These are phyloP conservation scores for Mucor saturninus DNA, from an alignment of 371 early-diverging fungal genomes.

Conservation along the genomic window DNA sequence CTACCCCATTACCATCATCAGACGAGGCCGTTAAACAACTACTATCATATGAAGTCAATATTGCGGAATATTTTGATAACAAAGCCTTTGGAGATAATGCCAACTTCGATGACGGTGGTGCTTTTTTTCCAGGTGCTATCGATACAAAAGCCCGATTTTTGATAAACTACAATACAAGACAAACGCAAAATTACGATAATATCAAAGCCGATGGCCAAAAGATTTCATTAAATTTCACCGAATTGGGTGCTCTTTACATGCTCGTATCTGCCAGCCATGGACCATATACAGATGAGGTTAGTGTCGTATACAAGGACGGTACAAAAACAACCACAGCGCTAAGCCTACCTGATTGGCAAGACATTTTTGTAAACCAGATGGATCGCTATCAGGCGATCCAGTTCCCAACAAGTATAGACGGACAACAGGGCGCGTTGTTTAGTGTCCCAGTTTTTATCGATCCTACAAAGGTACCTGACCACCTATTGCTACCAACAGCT, in stretches of 20 bases:
- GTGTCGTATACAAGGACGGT: conserved; percentile 14
- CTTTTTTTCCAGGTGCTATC: conserved; percentile 4
- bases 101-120: conserved; percentile 29
- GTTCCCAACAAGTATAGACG: background rate
- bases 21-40: too few species aligned
- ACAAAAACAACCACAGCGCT: conserved; percentile 12
- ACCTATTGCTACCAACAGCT: conserved; percentile 3
- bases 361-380: conserved; percentile 13
- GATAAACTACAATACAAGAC: background rate
- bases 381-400: conserved; percentile 15
- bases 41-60: background rate
- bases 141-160: background rate
- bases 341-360: conserved; percentile 33
- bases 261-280: conserved; percentile 29
- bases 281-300: conserved; percentile 7
- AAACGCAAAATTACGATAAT: conserved; percentile 1
- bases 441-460: conserved; percentile 19
- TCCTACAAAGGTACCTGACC: conserved; percentile 5
- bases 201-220: conserved; percentile 21
- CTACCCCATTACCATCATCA: too few species aligned
- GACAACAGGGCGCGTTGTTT: conserved; percentile 14
- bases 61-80: conserved; percentile 1
- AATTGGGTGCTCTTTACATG: conserved; percentile 27
- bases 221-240: conserved; percentile 7
- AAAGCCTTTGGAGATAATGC: conserved; percentile 18